These are phyloP conservation scores for Neostapfia colusana DNA, from an alignment of 176 grass and related monocot species.

Conservation along the genomic window DNA sequence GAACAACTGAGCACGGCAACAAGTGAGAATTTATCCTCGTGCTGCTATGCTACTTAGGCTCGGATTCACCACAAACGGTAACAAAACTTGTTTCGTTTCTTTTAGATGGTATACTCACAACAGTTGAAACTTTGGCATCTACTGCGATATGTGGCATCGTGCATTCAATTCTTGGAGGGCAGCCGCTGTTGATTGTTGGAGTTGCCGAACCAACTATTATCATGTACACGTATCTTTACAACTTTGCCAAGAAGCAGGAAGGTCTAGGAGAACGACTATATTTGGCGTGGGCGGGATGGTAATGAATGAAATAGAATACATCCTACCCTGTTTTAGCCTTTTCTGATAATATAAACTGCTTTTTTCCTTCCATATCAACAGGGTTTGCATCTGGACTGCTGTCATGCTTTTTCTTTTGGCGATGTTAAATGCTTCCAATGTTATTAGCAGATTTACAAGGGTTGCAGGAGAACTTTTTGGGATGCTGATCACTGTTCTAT, in stretches of 20 bases:
- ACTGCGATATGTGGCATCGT: constrained; percentile 88
- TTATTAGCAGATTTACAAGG: constrained; percentile 95
- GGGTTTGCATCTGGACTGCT: constrained; percentile 97
- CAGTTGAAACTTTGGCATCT: constrained; percentile 87
- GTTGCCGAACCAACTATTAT: constrained; percentile 93
- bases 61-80: background rate
- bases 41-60: background rate
- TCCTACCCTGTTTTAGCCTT: constrained; percentile 9
- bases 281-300: constrained; percentile 98
- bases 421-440: constrained; percentile 72
- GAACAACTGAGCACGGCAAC: constrained; percentile 79
- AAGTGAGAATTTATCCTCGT: constrained; percentile 24
- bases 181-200: constrained; percentile 86
- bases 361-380: constrained; percentile 42
- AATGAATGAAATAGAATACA: constrained; percentile 26
- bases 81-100: background rate
- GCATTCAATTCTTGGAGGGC: constrained; percentile 84
- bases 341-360: constrained; percentile 1
- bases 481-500: constrained; percentile 92
- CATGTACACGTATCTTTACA: constrained; percentile 95
- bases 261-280: constrained; percentile 60
- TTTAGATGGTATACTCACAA: constrained; percentile 70
- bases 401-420: constrained; percentile 75
- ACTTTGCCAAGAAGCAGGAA: constrained; percentile 60
- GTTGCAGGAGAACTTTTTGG: constrained; percentile 94